Evolutionary conservation across 768 basidiomycete species (phyloP).

Genomic region (Stropharia rugosoannulata): DNA sequence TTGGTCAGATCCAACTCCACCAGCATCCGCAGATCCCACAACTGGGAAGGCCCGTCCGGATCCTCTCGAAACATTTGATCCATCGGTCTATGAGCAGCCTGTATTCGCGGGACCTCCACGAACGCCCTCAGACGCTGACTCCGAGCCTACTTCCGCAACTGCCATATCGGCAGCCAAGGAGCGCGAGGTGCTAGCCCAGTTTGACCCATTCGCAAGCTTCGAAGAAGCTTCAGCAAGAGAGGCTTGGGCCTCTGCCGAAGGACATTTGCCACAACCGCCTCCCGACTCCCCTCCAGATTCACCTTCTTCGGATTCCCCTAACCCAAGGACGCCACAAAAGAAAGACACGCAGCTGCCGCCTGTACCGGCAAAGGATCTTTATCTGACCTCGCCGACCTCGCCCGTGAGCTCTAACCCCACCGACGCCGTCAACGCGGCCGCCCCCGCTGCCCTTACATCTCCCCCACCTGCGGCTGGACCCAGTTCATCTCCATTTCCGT

Average conservation of each 20-base stretch:
- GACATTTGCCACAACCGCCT: constrained; percentile 63
- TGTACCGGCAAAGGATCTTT: constrained; percentile 32
- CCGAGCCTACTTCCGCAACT: background rate
- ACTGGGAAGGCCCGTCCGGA: constrained; percentile 17
- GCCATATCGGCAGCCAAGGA: constrained; percentile 21
- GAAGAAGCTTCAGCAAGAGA: constrained; percentile 60
- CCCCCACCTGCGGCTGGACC: constrained; percentile 22
- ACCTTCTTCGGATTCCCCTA: too few relatives aligned
- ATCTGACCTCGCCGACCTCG: constrained; percentile 23
- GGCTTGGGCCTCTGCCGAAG: constrained; percentile 64
- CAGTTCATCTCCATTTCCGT: constrained; percentile 45
- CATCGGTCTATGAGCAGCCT: constrained; percentile 38
- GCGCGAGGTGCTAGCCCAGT: constrained; percentile 51
- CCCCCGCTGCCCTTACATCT: constrained; percentile 14
- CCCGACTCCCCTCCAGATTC: too few relatives aligned
- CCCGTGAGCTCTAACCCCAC: constrained; percentile 14
- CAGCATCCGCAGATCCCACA: constrained; percentile 13
- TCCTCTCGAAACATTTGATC: constrained; percentile 40
- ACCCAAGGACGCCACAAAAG: constrained; percentile 34
- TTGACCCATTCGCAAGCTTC: constrained; percentile 62
- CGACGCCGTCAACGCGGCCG: constrained; percentile 1
- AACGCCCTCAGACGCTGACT: constrained; percentile 11
- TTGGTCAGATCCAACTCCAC: background rate
- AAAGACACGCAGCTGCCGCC: constrained; percentile 36
- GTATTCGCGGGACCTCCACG: constrained; percentile 34